These are phyloP conservation scores for Solanum acaule DNA, from an alignment of 257 asterid species.

Conservation along the genomic window DNA sequence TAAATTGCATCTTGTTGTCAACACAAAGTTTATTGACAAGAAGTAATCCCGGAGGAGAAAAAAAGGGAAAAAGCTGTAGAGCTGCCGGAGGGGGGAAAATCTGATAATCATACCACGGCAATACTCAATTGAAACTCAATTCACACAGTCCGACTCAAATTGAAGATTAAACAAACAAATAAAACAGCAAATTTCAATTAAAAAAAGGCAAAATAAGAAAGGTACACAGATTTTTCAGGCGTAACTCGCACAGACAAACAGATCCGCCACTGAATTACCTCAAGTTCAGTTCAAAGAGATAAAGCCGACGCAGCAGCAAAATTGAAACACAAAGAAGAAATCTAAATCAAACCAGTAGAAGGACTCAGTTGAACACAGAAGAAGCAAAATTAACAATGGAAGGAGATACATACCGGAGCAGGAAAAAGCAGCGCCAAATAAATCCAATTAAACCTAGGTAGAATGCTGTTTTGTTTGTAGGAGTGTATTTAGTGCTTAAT, in stretches of 20 bases:
- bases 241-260: neutral
- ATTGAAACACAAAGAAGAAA: neutral
- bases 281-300: neutral
- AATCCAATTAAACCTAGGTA: neutral
- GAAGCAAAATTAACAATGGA: neutral
- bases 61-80: neutral
- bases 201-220: no score
- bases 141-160: neutral
- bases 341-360: neutral
- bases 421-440: neutral
- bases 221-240: neutral
- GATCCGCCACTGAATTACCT: neutral
- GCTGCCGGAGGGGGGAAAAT: neutral
- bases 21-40: neutral
- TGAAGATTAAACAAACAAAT: neutral
- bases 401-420: neutral
- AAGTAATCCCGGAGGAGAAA: neutral
- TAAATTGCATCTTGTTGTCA: neutral
- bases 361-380: neutral
- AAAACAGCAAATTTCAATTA: neutral
- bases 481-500: no score
- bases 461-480: neutral
- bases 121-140: neutral
- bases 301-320: neutral
- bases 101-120: neutral